Base-by-base conservation (phyloP, 2,329 filamentous ascomycete species). In the Nannizzia gypsea region DNA sequence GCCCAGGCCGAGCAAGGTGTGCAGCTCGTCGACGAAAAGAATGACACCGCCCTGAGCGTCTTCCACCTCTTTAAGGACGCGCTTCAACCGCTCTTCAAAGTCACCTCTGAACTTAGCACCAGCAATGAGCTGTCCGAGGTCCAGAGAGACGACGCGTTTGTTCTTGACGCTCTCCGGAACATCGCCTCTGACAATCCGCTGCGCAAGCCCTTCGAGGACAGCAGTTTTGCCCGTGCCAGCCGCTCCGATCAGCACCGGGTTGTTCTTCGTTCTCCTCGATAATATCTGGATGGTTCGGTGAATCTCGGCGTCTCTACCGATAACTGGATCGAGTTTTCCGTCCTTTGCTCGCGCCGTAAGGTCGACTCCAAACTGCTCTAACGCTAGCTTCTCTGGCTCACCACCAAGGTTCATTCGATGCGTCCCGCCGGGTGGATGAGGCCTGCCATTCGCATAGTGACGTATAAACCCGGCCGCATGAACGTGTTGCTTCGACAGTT, bases 151-250 rank as follows among this genome's bases (percentile, higher is more conserved):
- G 24, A 99, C 92, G 58, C 86, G 81, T 74, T 97, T 97, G 67
- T 96, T 87, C 74, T 96, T 96, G 71, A 99, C 87, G 66, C 89
- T 95, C 73, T 97, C 93, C 0, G 93, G 92, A 0, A 97, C 91
- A 74, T 96, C 92, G 1, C 92, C 92, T 64, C 86, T 82, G 1
- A 96, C 88, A 65, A 99, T 97, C 42, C 93, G 82, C 69, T 93
- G 83, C 8, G 92, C 91, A 42, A 97, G 78, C 1, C 92, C 92
- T 74, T 97, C 92, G 2, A 96, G 77, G 57, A 96, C 89, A 1
- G 92, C 91, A 4, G 92, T 97, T 76, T 97, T 97, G 63, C 92
- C 92, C 0, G 90, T 95, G 65, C 91, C 92, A 6, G 90, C 89
- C 54, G 85, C 86, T 63, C 92, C 92, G 61, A 96, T 96, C n/a